Conservation (phyloP, 176 grass and related monocot genomes). For the Cenchrus fungigraminus region DNA sequence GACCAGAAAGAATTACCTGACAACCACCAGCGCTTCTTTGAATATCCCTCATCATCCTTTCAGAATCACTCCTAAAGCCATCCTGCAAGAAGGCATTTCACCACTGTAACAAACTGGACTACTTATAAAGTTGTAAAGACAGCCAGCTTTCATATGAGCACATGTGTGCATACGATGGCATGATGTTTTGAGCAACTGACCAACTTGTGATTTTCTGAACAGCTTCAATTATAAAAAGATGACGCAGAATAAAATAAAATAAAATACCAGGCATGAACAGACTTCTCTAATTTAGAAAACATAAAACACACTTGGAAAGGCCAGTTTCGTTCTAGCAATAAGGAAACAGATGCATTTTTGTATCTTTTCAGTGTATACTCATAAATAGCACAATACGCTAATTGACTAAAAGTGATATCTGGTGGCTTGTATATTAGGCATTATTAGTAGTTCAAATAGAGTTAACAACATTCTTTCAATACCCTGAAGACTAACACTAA, state of each 20-base stretch:
- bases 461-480: not conserved
- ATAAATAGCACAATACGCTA: not conserved
- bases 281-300: not conserved
- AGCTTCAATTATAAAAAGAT: not conserved
- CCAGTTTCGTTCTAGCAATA: not conserved
- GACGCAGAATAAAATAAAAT: not conserved
- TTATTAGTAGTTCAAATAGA: not conserved
- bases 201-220: not conserved
- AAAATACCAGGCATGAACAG: not conserved
- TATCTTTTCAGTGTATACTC: not conserved
- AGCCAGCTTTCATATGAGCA: not conserved
- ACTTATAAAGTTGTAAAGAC: not conserved
- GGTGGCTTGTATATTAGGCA: not conserved
- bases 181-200: not conserved
- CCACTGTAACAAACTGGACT: slow-evolving; percentile 30
- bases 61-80: slow-evolving; percentile 89
- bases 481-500: too few relatives aligned
- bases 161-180: not conserved
- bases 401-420: too few relatives aligned
- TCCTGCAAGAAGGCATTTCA: slow-evolving; percentile 56
- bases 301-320: not conserved
- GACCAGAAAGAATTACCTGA: slow-evolving; percentile 55
- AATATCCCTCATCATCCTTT: slow-evolving; percentile 92
- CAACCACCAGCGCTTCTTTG: slow-evolving; percentile 47
- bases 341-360: too few relatives aligned